Evolutionary conservation across 2,329 filamentous ascomycete genomes (phyloP).

Genomic region (Epichloe gansuensis): DNA sequence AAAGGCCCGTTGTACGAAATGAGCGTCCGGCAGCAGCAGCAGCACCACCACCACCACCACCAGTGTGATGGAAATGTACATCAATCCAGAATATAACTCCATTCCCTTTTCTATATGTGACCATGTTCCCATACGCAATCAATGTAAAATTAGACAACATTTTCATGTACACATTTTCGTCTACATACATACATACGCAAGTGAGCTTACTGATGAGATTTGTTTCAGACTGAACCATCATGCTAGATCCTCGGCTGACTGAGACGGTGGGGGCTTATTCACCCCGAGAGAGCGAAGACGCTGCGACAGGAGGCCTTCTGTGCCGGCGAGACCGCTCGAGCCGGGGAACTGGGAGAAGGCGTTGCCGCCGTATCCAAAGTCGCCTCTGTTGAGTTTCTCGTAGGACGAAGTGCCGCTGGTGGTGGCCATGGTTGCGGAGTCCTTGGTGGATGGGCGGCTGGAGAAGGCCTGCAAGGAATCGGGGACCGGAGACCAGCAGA

Average conservation of each 20-base stretch:
- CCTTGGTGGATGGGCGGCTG: constrained; percentile 24
- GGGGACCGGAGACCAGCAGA: constrained; percentile 14
- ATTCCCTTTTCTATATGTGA: no score
- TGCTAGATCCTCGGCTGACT: constrained; percentile 5
- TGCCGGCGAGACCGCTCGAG: constrained; percentile 23
- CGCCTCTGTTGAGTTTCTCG: constrained; percentile 56
- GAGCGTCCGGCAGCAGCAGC: no score
- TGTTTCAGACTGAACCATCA: neutral
- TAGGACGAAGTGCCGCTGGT: constrained; percentile 29
- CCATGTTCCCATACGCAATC: no score
- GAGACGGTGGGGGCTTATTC: constrained; percentile 13
- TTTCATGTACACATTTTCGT: no score
- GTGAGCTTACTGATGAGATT: no score
- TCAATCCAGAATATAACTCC: no score
- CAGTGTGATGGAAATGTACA: no score
- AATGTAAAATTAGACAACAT: no score
- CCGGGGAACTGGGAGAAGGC: constrained; percentile 26
- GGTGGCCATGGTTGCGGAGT: constrained; percentile 17
- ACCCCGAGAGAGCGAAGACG: constrained; percentile 52
- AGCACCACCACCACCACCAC: no score
- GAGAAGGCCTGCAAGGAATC: constrained; percentile 15
- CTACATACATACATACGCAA: no score
- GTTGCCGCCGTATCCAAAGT: constrained; percentile 50
- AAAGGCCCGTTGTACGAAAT: no score
- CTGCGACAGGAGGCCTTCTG: constrained; percentile 57